Evolutionary conservation across 1,284 basidiomycete genomes (phyloP).

Genomic region (Microbotryum saponariae): DNA sequence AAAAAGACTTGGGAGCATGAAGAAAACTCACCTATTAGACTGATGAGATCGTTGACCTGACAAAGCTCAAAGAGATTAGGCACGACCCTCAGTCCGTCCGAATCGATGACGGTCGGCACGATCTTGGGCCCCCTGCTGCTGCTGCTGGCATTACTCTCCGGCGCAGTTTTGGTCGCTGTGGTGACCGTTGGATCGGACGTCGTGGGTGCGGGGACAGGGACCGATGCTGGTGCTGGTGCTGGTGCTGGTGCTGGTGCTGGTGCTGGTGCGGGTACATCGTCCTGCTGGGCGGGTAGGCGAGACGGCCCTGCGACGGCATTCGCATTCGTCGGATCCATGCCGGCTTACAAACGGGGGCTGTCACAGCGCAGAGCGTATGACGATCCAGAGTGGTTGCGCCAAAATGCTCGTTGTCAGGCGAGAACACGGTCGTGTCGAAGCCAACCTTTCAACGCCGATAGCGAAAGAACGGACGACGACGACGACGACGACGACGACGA

Average conservation of each 20-base stretch:
- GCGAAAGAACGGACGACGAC: no score
- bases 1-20: constrained; percentile 23
- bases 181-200: background rate
- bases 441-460: no score
- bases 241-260: no score
- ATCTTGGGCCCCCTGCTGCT: constrained; percentile 8
- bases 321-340: constrained; percentile 22
- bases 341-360: no score
- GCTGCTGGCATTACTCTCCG: background rate
- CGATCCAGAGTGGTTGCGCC: no score
- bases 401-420: no score
- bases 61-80: constrained; percentile 33
- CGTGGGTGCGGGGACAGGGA: background rate
- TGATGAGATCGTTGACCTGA: constrained; percentile 67
- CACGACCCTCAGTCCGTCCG: constrained; percentile 27
- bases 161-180: background rate
- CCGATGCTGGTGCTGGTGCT: no score
- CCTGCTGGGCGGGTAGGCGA: background rate
- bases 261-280: no score
- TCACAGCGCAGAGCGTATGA: no score
- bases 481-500: no score
- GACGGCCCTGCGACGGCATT: constrained; percentile 21
- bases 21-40: constrained; percentile 64
- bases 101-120: constrained; percentile 15
- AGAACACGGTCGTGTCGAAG: no score